Evolutionary conservation across 805 yeast species (phyloP), one percentile per base, ranked within the genome.

Genomic region (Spencermartinsiella europaea): DNA sequence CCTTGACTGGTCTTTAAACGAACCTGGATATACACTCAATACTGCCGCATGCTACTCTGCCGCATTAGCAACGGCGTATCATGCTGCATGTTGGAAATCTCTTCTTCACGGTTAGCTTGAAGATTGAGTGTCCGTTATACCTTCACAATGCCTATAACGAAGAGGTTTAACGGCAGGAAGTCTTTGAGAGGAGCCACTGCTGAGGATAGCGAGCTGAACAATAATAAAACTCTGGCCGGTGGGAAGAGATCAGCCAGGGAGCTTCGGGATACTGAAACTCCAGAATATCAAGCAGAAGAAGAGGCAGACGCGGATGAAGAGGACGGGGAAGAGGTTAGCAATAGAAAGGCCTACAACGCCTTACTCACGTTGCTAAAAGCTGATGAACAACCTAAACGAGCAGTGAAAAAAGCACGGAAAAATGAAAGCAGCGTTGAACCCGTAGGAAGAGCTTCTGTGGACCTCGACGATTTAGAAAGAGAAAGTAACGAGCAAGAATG

Each of bases 281-380:
- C 40, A 17, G 34, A 35, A 56, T 3, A 46, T 15, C 46, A 41
- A 1, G 48, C 53, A 5, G 46, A 42, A 14, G 59, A 53, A n/a
- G 50, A 51, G n/a, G 48, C 40, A 1, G 52, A 40, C 15, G 56
- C 45, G 27, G 54, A 44, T 5, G 51, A 38, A 4, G 62, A 54
- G 25, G 63, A 59, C 4, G 58, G 58, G 14, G 63, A 42, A 46
- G 54, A 58, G 64, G 27, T 71, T 74, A 56, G 59, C n/a, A 61
- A 40, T 47, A 53, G 59, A 65, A 27, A 71, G 74, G 60, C 58
- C 2, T 84, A 85, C 62, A 74, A 76, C 54, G 90, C 91, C 1
- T 66, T 85, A 41, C 61, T 85, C 58, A 78, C 86, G 1, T 70
- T 85, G 41, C 69, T 84, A 50, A 73, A 70, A 37, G 63, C 76